Evolutionary conservation across 139 green algal species (phyloP), one percentile per base, ranked within the genome.

Genomic region (Gonium pectorale): DNA sequence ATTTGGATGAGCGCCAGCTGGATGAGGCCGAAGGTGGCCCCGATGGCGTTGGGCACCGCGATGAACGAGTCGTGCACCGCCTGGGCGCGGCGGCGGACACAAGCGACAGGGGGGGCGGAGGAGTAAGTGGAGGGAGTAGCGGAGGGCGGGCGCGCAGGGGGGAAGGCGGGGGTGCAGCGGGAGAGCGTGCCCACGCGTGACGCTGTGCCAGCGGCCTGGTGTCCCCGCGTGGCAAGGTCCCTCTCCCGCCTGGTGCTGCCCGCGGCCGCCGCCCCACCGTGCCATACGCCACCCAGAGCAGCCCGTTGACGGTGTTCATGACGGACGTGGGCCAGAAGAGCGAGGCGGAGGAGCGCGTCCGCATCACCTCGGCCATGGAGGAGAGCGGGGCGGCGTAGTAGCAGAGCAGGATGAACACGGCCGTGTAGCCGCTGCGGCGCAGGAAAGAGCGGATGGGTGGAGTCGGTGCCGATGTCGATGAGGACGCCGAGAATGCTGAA

Each of bases 341-440:
- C 0, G 85, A 87, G 49, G 92, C 79, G 11, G 66, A 79, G 83
- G 67, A 87, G 67, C 92, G 89, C 2, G 72, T 89, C 26, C 78
- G 77, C 27, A 96, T 52, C 52, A 96, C 93, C 19, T 89, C 73
- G 5, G 87, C 67, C 49, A 95, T 38, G 24, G 89, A 90, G 56
- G 73, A 90, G 38, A 96, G 90, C 15, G 93, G 93, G 2, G 92
- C 75, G 11, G 85, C 66, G 85, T 95, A 95, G 80, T 92, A 96
- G 27, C 93, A 73, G 4, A 95, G 68, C 81, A 95, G 87, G 40
- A 96, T 89, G 54, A 70, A 69, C 24, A 91, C 79, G 5, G 79
- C 80, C 46, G 80, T 85, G 66, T 83, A 87, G 31, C 83, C 83
- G 24, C 83, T 89, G 78, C 7, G 67, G 67, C 0, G 17, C 52